phyloP scores from a whole-genome alignment of 2,329 filamentous ascomycete species.

The Setomelanomma holmii region DNA sequence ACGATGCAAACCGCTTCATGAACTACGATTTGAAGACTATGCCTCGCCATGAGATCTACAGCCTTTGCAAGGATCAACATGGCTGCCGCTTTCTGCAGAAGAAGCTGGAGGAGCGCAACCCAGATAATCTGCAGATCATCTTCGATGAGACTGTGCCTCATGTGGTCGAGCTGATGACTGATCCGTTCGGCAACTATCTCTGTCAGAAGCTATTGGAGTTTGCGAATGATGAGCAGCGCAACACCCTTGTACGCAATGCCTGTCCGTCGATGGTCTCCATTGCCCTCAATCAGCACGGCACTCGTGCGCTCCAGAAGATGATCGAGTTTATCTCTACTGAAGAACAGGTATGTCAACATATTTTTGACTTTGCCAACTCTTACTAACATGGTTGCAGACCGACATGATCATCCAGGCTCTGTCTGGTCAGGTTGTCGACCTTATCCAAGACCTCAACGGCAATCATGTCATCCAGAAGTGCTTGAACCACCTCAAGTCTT shows the following conservation, averaged over 20 bases:
- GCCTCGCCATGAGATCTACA: conserved; percentile 78
- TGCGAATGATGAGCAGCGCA: conserved; percentile 94
- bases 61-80: conserved; percentile 96
- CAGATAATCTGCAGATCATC: conserved; percentile 87
- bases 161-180: conserved; percentile 95
- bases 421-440: conserved; percentile 81
- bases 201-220: conserved; percentile 98
- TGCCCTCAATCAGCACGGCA: conserved; percentile 96
- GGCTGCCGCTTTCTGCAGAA: conserved; percentile 96
- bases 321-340: conserved; percentile 92
- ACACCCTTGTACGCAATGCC: conserved; percentile 88
- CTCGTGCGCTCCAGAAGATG: conserved; percentile 97
- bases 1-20: conserved; percentile 75
- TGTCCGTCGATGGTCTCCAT: conserved; percentile 88
- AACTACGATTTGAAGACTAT: conserved; percentile 84
- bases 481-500: conserved; percentile 85
- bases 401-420: conserved; percentile 87
- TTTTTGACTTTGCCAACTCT: too few relatives aligned
- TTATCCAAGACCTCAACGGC: conserved; percentile 97
- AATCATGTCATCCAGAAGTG: conserved; percentile 99
- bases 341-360: conserved; percentile 71
- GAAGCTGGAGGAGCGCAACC: conserved; percentile 89
- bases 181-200: conserved; percentile 98
- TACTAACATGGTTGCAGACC: conserved; percentile 56
- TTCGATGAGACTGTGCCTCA: conserved; percentile 93